These are phyloP conservation scores for Beauveria pseudobassiana DNA, from an alignment of 2,329 filamentous ascomycete species.

Conservation along the genomic window DNA sequence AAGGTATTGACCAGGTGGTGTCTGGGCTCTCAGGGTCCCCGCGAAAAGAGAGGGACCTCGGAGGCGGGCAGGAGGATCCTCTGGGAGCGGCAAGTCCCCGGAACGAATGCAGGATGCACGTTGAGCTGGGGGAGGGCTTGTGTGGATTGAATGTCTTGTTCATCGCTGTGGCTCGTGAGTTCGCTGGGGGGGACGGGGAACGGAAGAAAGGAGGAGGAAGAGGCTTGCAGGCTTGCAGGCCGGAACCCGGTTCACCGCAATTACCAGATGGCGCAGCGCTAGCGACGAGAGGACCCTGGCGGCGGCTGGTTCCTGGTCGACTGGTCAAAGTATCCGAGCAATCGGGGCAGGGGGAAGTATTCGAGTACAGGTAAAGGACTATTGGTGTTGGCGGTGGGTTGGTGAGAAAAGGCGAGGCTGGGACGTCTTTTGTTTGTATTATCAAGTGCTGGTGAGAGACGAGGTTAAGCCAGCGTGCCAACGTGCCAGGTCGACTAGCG, in stretches of 20 bases:
- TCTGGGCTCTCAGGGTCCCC: background rate
- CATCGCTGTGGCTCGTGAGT: background rate
- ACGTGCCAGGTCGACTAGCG: too few relatives aligned
- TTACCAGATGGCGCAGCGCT: background rate
- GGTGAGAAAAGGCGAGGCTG: too few relatives aligned
- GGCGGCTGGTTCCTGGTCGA: background rate
- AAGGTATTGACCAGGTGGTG: background rate
- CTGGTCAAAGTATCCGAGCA: background rate
- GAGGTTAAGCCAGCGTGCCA: too few relatives aligned
- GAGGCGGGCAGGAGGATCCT: background rate
- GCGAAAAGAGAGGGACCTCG: background rate
- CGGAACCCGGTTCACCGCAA: conserved; percentile 10
- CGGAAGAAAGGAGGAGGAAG: background rate
- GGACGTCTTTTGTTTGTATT: too few relatives aligned
- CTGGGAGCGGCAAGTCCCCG: background rate
- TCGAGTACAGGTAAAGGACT: too few relatives aligned
- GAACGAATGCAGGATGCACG: conserved; percentile 7
- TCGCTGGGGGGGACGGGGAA: background rate
- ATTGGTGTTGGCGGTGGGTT: too few relatives aligned
- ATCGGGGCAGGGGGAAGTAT: too few relatives aligned
- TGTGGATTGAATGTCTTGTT: background rate
- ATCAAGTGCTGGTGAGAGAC: too few relatives aligned
- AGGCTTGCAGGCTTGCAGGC: background rate
- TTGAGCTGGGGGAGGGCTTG: conserved; percentile 2
- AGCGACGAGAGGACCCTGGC: background rate